Percentiles rank a stretch among this genome's conserved stretches.
These are phyloP conservation scores for Beta macrorhiza DNA, from an alignment of 179 eudicot genomes.

Conservation along the genomic window DNA sequence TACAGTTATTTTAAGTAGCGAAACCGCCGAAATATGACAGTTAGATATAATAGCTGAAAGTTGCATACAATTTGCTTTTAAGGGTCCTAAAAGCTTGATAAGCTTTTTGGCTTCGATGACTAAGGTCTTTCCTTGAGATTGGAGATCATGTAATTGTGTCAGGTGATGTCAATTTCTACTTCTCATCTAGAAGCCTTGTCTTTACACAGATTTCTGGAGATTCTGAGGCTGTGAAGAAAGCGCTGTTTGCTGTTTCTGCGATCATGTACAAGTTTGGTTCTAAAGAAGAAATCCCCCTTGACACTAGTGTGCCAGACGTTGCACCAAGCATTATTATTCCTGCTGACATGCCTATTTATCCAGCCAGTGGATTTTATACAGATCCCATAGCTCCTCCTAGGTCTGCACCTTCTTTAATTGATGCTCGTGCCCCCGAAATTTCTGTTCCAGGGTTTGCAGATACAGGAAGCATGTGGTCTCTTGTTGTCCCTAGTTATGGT, in stretches of 20 bases:
- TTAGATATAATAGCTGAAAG: neutral
- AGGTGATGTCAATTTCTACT: neutral
- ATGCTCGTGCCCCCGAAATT: constrained; percentile 56
- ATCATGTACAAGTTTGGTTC: constrained; percentile 89
- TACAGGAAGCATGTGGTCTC: constrained; percentile 63
- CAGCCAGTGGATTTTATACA: constrained; percentile 60
- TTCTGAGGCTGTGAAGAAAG: constrained; percentile 73
- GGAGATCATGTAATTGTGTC: neutral
- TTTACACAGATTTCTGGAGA: constrained; percentile 72
- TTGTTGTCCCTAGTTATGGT: constrained; percentile 65
- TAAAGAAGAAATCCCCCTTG: constrained; percentile 79
- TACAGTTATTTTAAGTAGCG: neutral
- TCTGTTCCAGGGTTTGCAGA: constrained; percentile 61
- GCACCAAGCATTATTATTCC: constrained; percentile 88
- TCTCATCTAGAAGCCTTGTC: neutral
- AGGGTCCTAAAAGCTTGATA: neutral
- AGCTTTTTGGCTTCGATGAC: neutral
- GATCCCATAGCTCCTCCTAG: constrained; percentile 59
- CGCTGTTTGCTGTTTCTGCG: constrained; percentile 83
- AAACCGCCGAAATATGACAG: neutral
- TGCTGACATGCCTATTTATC: constrained; percentile 76
- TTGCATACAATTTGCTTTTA: neutral
- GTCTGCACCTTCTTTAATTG: constrained; percentile 54
- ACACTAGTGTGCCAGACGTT: constrained; percentile 60
- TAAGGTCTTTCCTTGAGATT: neutral